Evolutionary conservation across 75 land plant genomes (phyloP).

Genomic region (Selaginella tamariscina): DNA sequence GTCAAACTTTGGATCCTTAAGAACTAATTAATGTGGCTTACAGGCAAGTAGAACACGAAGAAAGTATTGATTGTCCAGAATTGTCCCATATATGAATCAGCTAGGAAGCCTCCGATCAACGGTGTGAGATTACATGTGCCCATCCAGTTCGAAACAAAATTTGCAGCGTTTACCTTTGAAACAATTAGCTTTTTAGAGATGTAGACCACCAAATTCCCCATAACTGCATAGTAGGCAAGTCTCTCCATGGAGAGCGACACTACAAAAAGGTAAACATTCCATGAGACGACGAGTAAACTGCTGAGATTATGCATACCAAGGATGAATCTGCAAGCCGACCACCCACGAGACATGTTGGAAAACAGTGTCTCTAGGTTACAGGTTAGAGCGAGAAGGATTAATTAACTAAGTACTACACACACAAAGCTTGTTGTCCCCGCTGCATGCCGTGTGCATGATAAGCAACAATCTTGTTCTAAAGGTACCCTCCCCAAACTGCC

Average conservation of each 20-base stretch:
- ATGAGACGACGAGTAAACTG: not conserved
- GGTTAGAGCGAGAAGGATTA: no score
- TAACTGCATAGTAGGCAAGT: slow-evolving; percentile 29
- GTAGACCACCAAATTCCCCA: slow-evolving; percentile 57
- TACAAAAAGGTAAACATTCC: slow-evolving; percentile 16
- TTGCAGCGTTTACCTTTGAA: slow-evolving; percentile 47
- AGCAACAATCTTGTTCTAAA: no score
- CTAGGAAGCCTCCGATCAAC: slow-evolving; percentile 53
- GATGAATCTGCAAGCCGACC: slow-evolving; percentile 41
- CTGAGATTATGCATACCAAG: no score
- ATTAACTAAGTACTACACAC: no score
- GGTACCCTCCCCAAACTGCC: no score
- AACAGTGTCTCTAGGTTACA: no score
- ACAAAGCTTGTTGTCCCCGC: no score
- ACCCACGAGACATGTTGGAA: slow-evolving; percentile 40
- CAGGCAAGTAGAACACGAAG: slow-evolving; percentile 3
- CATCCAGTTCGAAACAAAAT: slow-evolving; percentile 58
- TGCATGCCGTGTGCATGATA: no score
- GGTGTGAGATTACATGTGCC: slow-evolving; percentile 54
- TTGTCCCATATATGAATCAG: slow-evolving; percentile 63
- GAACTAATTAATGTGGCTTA: slow-evolving; percentile 12
- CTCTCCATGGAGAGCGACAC: slow-evolving; percentile 37
- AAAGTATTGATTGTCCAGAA: slow-evolving; percentile 43
- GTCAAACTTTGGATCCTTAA: no score
- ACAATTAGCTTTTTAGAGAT: slow-evolving; percentile 40